Conservation (phyloP, 768 basidiomycete species). For the Leccinum longicurvipes region DNA sequence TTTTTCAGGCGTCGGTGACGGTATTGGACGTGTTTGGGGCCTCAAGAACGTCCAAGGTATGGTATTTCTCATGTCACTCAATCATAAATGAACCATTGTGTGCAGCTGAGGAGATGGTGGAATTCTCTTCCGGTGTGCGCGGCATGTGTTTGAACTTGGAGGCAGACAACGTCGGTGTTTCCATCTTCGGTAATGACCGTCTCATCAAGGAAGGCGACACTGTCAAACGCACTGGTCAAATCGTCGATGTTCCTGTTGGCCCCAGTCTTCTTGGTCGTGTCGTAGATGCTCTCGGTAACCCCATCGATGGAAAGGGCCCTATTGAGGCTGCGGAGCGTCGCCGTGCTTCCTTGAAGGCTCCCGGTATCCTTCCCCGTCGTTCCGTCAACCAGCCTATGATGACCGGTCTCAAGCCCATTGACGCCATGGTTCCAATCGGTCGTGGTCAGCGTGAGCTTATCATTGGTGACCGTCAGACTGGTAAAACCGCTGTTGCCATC, state of each 20-base stretch:
- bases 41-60: conserved; percentile 96
- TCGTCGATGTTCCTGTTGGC: conserved; percentile 99
- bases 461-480: conserved; percentile 99
- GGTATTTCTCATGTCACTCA: conserved; percentile 12
- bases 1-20: conserved; percentile 90
- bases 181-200: conserved; percentile 98
- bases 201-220: conserved; percentile 99
- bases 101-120: conserved; percentile 99
- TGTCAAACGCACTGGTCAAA: conserved; percentile 99
- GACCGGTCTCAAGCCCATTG: conserved; percentile 99
- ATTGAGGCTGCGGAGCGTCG: conserved; percentile 92
- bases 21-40: conserved; percentile 99
- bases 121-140: conserved; percentile 99
- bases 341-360: conserved; percentile 97
- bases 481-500: conserved; percentile 98
- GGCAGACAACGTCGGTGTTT: conserved; percentile 99
- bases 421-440: conserved; percentile 99
- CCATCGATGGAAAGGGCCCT: conserved; percentile 99
- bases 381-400: conserved; percentile 99
- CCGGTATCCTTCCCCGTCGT: conserved; percentile 97
- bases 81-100: conserved; percentile 4
- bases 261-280: conserved; percentile 97
- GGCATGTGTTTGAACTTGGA: conserved; percentile 99
- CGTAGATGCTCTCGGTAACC: conserved; percentile 99
- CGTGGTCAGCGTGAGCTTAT: conserved; percentile 99